These are phyloP conservation scores for Tricholomella constricta DNA, from an alignment of 768 basidiomycete genomes.

Conservation along the genomic window DNA sequence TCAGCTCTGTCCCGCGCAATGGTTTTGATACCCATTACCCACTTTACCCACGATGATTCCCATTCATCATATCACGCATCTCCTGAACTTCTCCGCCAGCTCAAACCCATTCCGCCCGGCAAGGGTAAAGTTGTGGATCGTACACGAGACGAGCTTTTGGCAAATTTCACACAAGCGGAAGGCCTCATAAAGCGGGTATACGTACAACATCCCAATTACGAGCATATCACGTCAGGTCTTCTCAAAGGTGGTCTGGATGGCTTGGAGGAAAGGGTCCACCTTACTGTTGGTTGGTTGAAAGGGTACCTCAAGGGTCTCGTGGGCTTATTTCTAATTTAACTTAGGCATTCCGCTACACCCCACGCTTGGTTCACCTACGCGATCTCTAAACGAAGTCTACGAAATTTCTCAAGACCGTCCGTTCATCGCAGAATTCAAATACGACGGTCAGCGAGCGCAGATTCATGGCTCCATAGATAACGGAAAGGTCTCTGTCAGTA, in stretches of 20 bases:
- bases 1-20: constrained; percentile 80
- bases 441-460: constrained; percentile 86
- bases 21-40: constrained; percentile 54
- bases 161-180: constrained; percentile 59
- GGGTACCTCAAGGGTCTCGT: constrained; percentile 9
- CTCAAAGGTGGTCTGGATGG: constrained; percentile 61
- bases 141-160: constrained; percentile 36
- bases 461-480: constrained; percentile 55
- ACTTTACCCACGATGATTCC: constrained; percentile 17
- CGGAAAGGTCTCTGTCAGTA: constrained; percentile 44
- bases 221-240: constrained; percentile 63
- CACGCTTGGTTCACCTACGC: constrained; percentile 83
- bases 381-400: constrained; percentile 85
- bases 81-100: constrained; percentile 26
- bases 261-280: constrained; percentile 59
- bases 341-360: constrained; percentile 82
- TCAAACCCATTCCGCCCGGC: constrained; percentile 17
- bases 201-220: constrained; percentile 77
- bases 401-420: constrained; percentile 61
- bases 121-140: constrained; percentile 28
- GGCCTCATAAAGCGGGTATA: constrained; percentile 69
- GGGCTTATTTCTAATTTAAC: neutral
- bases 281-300: constrained; percentile 62
- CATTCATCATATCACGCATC: constrained; percentile 26
- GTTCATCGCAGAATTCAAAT: constrained; percentile 89